Evolutionary conservation across 768 basidiomycete species (phyloP).

Genomic region (Macrolepiota fuliginosa): DNA sequence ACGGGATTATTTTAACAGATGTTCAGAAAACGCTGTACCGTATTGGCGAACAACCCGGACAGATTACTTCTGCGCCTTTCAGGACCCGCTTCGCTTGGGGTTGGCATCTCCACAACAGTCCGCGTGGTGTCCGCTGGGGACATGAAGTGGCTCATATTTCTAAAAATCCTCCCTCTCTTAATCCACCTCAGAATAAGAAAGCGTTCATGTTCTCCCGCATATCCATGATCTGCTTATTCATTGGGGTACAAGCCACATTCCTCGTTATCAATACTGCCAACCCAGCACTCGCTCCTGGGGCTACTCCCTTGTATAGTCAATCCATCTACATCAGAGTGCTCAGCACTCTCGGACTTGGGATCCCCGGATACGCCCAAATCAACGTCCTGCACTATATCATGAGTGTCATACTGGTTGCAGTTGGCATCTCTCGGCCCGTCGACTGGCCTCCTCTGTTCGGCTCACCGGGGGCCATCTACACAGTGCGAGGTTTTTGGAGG

Average conservation of each 20-base stretch:
- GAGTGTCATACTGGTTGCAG: conserved; percentile 22
- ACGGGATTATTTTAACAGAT: conserved; percentile 26
- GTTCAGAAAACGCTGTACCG: conserved; percentile 17
- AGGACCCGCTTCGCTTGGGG: conserved; percentile 27
- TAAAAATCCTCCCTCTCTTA: conserved; percentile 16
- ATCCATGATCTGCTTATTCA: not conserved
- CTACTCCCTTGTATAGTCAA: not conserved
- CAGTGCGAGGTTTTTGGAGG: conserved; percentile 40
- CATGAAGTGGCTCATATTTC: conserved; percentile 24
- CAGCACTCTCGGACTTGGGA: not conserved
- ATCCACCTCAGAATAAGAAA: conserved; percentile 14
- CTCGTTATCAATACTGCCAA: conserved; percentile 4
- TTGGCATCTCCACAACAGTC: conserved; percentile 25
- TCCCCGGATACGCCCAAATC: conserved; percentile 1
- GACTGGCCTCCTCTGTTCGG: conserved; percentile 41
- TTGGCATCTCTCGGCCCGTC: conserved; percentile 26
- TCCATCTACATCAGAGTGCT: conserved; percentile 4
- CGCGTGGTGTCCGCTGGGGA: conserved; percentile 34
- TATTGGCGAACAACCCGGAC: conserved; percentile 18
- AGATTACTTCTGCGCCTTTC: conserved; percentile 16
- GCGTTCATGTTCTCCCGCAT: conserved; percentile 5
- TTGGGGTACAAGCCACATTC: not conserved
- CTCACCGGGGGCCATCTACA: conserved; percentile 29
- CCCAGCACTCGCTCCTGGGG: conserved; percentile 3
- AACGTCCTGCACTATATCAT: conserved; percentile 11